phyloP scores from a whole-genome alignment of 2,329 filamentous ascomycete genomes.

The Podosphaera fusca region DNA sequence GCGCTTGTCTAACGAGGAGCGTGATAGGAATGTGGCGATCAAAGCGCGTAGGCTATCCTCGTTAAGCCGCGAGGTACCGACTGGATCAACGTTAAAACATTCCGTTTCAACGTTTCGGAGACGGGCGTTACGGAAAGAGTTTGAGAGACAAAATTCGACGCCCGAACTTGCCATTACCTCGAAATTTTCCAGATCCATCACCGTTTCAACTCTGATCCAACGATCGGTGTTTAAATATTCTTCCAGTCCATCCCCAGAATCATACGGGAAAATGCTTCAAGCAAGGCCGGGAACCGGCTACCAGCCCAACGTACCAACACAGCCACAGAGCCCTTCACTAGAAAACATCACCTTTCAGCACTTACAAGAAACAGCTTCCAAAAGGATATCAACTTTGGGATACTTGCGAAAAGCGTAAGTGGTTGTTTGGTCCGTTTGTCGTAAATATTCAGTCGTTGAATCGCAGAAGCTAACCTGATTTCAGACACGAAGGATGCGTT shows the following conservation, averaged over 20 bases:
- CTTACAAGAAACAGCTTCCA: slow-evolving; percentile 67
- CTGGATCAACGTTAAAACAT: slow-evolving; percentile 18
- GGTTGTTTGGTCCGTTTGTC: background rate
- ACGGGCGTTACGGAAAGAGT: slow-evolving; percentile 12
- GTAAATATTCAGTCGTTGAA: slow-evolving; percentile 1
- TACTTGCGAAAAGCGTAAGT: slow-evolving; percentile 80
- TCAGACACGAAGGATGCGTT: slow-evolving; percentile 71
- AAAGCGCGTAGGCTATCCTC: slow-evolving; percentile 23
- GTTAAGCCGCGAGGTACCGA: slow-evolving; percentile 30
- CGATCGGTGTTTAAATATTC: slow-evolving; percentile 1
- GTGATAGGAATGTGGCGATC: background rate
- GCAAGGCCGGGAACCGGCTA: slow-evolving; percentile 12
- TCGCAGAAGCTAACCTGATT: background rate
- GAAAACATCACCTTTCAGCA: slow-evolving; percentile 25
- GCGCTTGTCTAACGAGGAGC: no score
- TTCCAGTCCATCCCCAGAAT: slow-evolving; percentile 10
- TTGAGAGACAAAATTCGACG: slow-evolving; percentile 2
- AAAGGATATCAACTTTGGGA: slow-evolving; percentile 81
- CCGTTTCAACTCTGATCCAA: slow-evolving; percentile 4
- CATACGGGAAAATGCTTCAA: slow-evolving; percentile 14
- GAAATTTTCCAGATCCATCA: slow-evolving; percentile 7
- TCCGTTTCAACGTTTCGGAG: slow-evolving; percentile 15
- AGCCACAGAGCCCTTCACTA: slow-evolving; percentile 14
- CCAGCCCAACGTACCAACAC: slow-evolving; percentile 8
- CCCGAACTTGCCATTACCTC: slow-evolving; percentile 7